A percentile compares a stretch with the other conserved stretches of the same genome.
Evolutionary conservation across 2,329 filamentous ascomycete species (phyloP).

Genomic region (Alternaria arbusti): DNA sequence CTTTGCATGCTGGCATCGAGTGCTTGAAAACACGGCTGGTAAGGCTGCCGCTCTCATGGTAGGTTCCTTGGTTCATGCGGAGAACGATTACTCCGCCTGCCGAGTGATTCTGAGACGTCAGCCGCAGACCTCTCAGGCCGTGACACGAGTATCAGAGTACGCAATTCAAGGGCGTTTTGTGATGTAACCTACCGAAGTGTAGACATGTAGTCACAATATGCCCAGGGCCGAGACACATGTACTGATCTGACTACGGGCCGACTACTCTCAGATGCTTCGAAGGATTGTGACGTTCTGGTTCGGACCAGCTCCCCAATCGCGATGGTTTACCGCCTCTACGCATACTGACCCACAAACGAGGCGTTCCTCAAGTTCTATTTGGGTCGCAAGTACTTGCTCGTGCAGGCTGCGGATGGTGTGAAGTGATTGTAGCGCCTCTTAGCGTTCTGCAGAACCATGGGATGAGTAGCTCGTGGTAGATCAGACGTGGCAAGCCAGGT

Average conservation of each 20-base stretch:
- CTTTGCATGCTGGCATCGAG: background rate
- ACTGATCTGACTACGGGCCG: background rate
- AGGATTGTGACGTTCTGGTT: background rate
- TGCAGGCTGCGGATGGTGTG: background rate
- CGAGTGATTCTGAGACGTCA: background rate
- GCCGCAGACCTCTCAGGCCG: background rate
- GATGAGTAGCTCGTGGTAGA: background rate
- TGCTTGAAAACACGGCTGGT: background rate
- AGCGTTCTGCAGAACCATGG: background rate
- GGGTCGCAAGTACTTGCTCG: background rate
- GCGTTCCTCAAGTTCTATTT: background rate
- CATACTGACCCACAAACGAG: background rate
- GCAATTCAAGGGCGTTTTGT: background rate
- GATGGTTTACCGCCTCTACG: background rate
- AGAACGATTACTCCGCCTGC: background rate
- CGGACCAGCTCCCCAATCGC: background rate
- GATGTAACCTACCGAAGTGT: background rate
- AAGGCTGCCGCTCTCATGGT: background rate
- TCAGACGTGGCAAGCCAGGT: conserved; percentile 5
- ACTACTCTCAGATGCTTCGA: background rate
- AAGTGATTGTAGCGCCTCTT: background rate
- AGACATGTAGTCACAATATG: background rate
- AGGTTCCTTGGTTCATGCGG: background rate
- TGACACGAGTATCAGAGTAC: background rate
- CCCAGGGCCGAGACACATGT: background rate